Evolutionary conservation across 306 rosid genomes (phyloP), one percentile per base, ranked within the genome.

Genomic region (Ochetophila trinervis): DNA sequence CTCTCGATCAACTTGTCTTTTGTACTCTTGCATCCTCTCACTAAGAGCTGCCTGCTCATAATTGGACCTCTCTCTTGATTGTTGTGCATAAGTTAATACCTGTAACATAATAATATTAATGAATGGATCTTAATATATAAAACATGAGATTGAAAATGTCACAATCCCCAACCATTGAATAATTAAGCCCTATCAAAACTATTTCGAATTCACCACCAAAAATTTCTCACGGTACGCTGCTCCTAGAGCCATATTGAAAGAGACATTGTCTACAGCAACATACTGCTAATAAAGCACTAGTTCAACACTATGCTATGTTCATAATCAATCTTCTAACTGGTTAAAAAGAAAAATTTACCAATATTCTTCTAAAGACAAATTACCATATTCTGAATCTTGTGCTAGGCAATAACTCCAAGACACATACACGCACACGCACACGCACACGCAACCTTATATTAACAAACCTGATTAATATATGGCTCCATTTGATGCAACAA

Each of bases 11-110:
- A 94, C 88, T 86, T 88, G 99, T 69, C 97, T 82, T 71, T 85
- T 81, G 82, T 88, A 94, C 23, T 94, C 99, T 77, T 94, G 99
- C 97, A 94, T 94, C 86, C 91, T 88, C 83, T 94, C 99, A 59
- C 74, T 86, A n/a, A 94, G 92, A 75, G 97, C 99, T 34, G 99
- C 99, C 81, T 90, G 97, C 78, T 94, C 99, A 77, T 94, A 94
- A 74, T 90, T 94, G 57, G 99, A 90, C 76, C 99, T 88, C 74
- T 94, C 99, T 75, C 96, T 84, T 69, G 99, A 94, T 67, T 94
- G 99, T 60, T 94, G 99, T 51, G 99, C 97, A 80, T 94, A 94
- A 66, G 99, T 94, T 79, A 90, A 82, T 48, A 94, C 99, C 99
- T 94, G 85, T 66, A 79, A 71, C 80, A 71, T 49, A 70, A 78